phyloP scores from a whole-genome alignment of 1,284 basidiomycete species.

The Fomitiporia mediterranea region DNA sequence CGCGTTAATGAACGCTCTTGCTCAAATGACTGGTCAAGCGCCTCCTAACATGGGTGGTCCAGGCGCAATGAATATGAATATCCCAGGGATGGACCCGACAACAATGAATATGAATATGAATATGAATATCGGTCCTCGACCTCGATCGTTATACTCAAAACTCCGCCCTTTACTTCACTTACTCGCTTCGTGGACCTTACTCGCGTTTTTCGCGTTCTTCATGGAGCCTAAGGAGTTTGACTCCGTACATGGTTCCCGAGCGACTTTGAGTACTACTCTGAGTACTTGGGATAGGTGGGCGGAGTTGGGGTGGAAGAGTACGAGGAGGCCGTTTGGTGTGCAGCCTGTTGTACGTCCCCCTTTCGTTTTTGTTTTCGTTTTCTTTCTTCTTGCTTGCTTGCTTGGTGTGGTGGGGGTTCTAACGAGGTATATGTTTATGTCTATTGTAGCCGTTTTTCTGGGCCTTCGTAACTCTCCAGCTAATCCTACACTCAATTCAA shows the following conservation, averaged over 20 bases:
- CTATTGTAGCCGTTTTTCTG: constrained; percentile 66
- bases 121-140: too few relatives aligned
- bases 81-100: constrained; percentile 17
- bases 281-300: constrained; percentile 53
- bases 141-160: constrained; percentile 48
- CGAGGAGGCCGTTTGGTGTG: constrained; percentile 38
- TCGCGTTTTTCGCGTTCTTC: constrained; percentile 65
- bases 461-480: constrained; percentile 67
- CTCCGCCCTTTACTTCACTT: constrained; percentile 62
- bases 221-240: constrained; percentile 49
- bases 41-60: constrained; percentile 14
- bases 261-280: too few relatives aligned
- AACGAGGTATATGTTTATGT: constrained; percentile 4
- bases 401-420: not conserved
- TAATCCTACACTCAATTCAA: constrained; percentile 62
- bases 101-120: too few relatives aligned
- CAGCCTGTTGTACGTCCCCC: constrained; percentile 49
- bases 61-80: constrained; percentile 13
- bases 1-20: constrained; percentile 20
- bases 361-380: too few relatives aligned
- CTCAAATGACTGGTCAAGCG: constrained; percentile 16
- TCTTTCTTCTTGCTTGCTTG: too few relatives aligned
- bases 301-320: constrained; percentile 35
- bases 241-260: constrained; percentile 25
- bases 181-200: constrained; percentile 52